phyloP scores from a whole-genome alignment of 2,329 filamentous ascomycete species.

The Fusarium austroafricanum region DNA sequence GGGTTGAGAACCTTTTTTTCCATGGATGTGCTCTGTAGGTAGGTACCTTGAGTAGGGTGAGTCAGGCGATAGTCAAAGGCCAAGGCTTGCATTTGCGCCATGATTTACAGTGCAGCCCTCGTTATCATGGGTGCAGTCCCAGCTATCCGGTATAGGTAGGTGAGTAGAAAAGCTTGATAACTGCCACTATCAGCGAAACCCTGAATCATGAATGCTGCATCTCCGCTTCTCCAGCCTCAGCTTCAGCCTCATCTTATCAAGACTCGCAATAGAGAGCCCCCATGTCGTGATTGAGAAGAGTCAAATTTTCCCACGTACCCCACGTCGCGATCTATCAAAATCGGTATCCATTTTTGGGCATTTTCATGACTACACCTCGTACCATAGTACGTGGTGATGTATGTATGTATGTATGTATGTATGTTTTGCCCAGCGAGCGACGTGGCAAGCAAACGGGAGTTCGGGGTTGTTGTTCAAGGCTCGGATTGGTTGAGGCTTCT shows the following conservation, averaged over 20 bases:
- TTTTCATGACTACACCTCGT: slow-evolving; percentile 16
- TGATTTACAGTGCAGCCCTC: slow-evolving; percentile 31
- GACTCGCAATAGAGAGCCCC: slow-evolving; percentile 14
- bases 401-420: not conserved
- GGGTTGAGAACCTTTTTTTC: slow-evolving; percentile 3
- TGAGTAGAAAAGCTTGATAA: slow-evolving; percentile 8
- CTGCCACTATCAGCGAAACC: not conserved
- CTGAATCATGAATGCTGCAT: slow-evolving; percentile 2
- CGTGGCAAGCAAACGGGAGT: slow-evolving; percentile 5
- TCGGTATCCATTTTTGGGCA: slow-evolving; percentile 22
- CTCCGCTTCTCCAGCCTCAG: slow-evolving; percentile 3
- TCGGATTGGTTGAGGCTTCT: slow-evolving; percentile 7
- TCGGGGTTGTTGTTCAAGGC: not conserved
- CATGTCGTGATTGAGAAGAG: slow-evolving; percentile 6
- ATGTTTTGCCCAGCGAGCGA: not conserved
- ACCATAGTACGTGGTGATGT: slow-evolving; percentile 17
- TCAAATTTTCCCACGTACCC: slow-evolving; percentile 23
- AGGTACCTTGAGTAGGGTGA: not conserved
- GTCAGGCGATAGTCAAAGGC: slow-evolving; percentile 18
- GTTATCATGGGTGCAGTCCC: slow-evolving; percentile 27
- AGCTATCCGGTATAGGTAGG: slow-evolving; percentile 27
- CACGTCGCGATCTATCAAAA: slow-evolving; percentile 28
- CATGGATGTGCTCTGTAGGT: too few relatives aligned
- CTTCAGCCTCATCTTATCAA: slow-evolving; percentile 21
- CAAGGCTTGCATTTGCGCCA: slow-evolving; percentile 9